Base-by-base conservation (phyloP, 2,329 filamentous ascomycete species). In the Claviceps sp. region DNA sequence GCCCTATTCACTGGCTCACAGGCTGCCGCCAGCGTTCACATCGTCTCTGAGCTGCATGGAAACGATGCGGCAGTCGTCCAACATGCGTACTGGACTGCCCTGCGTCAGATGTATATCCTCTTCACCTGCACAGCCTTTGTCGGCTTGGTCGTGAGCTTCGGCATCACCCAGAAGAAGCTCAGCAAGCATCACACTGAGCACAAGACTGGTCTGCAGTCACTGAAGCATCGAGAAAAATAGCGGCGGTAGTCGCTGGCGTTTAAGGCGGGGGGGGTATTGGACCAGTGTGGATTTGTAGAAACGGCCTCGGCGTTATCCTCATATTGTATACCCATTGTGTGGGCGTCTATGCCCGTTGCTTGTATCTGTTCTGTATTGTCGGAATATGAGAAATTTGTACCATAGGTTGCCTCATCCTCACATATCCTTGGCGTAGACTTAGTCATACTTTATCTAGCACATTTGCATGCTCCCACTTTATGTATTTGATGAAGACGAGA, bases 11-110 rank as follows among this genome's bases (percentile, higher is more conserved):
- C 77, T 3, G 81, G 82, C n/a, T 68, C 70, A 56, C 72, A 75
- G 52, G 79, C 84, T 38, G 75, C 79, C 14, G 75, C 84, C 20
- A 82, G 78, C 60, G 77, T 83, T 1, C 70, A 74, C 20, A 60
- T 79, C 9, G 76, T 86, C 20, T 68, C 73, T n/a, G 57, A 61
- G 0, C 67, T 87, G 7, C 71, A 72, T 0, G 65, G 69, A 0
- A 63, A 65, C 2, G 68, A 79, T 48, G 73, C 66, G 2, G 57
- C 58, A 9, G 60, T 72, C 2, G 74, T 72, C 2, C 67, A 70
- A 37, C 61, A 58, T 0, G 75, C 76, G 0, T 81, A 75, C 58
- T 74, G 72, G 66, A 65, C 65, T 42, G 71, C 73, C 49, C 57
- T 81, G 55, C 67, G 68, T 48, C 74, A 70, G 52, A 80, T 82